phyloP scores from a whole-genome alignment of 192 early-diverging fungal genomes.

The Coemansia sp. region DNA sequence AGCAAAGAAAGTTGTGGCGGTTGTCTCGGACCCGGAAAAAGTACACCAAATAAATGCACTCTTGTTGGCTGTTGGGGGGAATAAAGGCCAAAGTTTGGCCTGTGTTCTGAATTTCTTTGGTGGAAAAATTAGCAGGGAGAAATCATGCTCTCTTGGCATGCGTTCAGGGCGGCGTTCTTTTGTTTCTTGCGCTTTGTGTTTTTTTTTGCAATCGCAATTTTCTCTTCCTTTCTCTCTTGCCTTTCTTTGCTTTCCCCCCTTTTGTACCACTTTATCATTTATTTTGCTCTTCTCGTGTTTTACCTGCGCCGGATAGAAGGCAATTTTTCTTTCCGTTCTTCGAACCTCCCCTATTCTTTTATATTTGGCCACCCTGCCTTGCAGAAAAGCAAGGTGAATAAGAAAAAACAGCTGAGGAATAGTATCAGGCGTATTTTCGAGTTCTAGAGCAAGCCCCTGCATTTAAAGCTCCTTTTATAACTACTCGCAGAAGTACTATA shows the following conservation, averaged over 20 bases:
- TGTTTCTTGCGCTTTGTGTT: background rate
- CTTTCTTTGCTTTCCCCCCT: background rate
- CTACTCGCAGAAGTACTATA: background rate
- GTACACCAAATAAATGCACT: background rate
- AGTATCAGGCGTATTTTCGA: background rate
- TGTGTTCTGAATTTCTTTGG: background rate
- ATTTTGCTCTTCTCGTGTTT: conserved; percentile 8
- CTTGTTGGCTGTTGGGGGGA: background rate
- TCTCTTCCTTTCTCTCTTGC: conserved; percentile 3
- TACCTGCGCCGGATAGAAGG: background rate
- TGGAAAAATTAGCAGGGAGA: background rate
- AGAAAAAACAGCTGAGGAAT: background rate
- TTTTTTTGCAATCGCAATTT: background rate
- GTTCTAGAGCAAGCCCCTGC: too few relatives aligned
- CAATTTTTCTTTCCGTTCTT: background rate
- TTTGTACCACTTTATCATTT: background rate
- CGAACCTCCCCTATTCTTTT: background rate
- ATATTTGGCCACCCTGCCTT: background rate
- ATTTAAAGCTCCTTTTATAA: too few relatives aligned
- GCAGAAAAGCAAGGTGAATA: background rate
- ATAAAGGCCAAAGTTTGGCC: background rate
- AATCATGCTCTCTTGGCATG: background rate
- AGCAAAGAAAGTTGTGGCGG: background rate
- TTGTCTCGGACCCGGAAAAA: background rate
- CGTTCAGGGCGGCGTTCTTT: background rate